phyloP scores from a whole-genome alignment of 164 flowering plant genomes.

The Sextonia rubra region DNA sequence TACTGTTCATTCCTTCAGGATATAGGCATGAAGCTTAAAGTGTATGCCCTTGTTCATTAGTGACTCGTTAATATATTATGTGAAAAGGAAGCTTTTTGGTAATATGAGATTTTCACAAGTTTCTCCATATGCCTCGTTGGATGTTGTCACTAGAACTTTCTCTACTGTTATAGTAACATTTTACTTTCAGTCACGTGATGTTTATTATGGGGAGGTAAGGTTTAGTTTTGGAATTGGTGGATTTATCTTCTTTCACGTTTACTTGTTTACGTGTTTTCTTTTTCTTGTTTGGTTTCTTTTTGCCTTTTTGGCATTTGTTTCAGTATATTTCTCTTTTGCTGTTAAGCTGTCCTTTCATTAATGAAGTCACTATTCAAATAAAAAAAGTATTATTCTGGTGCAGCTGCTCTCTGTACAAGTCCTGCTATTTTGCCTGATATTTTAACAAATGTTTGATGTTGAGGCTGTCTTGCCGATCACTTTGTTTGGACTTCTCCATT shows the following conservation, averaged over 20 bases:
- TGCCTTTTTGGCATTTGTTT: no score
- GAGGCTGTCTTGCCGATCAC: neutral
- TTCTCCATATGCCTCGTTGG: neutral
- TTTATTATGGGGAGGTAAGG: neutral
- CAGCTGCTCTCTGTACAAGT: neutral
- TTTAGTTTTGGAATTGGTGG: no score
- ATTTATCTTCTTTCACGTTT: no score
- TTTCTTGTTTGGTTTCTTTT: no score
- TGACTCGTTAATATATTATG: neutral
- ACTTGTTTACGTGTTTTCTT: no score
- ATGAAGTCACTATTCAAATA: no score
- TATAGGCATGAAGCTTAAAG: constrained; percentile 55
- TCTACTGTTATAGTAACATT: neutral
- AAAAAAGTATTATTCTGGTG: neutral
- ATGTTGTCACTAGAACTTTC: neutral
- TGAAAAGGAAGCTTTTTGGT: neutral
- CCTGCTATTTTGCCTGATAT: neutral
- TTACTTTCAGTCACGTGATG: neutral
- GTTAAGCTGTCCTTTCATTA: no score
- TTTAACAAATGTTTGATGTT: neutral
- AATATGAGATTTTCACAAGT: neutral
- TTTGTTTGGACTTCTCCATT: neutral
- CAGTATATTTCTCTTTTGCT: no score
- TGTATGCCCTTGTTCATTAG: constrained; percentile 24
- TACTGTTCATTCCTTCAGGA: constrained; percentile 61